Conservation (phyloP, 345 rosid genomes). For the Corymbia maculata region DNA sequence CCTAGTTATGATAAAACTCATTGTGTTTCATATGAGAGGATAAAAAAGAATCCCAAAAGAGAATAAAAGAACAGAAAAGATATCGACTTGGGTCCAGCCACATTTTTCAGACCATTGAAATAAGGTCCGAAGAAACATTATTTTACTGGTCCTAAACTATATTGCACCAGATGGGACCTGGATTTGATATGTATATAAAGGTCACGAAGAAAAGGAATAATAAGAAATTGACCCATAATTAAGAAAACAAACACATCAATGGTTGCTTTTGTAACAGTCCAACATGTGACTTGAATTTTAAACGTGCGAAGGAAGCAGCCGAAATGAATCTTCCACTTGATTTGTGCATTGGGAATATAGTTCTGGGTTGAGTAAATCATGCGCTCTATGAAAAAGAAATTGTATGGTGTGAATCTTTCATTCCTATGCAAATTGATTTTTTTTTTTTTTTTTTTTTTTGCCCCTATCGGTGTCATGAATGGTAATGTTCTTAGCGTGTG, state of each 20-base stretch:
- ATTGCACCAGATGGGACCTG: neutral
- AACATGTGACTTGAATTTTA: neutral
- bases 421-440: neutral
- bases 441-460: neutral
- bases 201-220: neutral
- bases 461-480: neutral
- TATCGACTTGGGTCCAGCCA: neutral
- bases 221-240: neutral
- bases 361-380: neutral
- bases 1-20: neutral
- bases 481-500: neutral
- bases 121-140: neutral
- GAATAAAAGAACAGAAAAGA: neutral
- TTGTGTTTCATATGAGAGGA: neutral
- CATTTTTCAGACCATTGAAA: neutral
- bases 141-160: neutral
- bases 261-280: neutral
- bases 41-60: neutral
- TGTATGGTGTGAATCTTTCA: neutral
- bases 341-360: neutral
- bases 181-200: neutral
- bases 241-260: neutral
- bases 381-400: neutral
- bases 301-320: neutral
- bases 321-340: neutral